These are phyloP conservation scores for Saccharomycopsis javanensis DNA, from an alignment of 805 yeast species.

Conservation along the genomic window DNA sequence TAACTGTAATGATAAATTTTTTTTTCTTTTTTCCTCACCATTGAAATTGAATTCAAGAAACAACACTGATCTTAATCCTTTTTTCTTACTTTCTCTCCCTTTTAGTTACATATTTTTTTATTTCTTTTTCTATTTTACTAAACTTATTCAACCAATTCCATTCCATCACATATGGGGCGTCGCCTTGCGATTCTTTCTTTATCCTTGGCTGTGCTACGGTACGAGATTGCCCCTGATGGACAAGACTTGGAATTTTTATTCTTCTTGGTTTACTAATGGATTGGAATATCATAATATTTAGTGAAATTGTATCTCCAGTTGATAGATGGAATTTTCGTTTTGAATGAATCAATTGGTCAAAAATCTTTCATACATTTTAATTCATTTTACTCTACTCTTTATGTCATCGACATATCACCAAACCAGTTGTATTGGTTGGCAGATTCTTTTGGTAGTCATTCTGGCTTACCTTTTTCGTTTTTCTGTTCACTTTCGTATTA, in stretches of 20 bases:
- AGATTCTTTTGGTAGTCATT: no score
- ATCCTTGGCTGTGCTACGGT: constrained; percentile 1
- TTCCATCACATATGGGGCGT: background rate
- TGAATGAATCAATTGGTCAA: constrained; percentile 4
- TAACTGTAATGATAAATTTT: no score
- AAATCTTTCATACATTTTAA: constrained; percentile 8
- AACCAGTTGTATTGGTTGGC: no score
- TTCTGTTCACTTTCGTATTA: no score
- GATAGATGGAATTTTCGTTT: constrained; percentile 1
- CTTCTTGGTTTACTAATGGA: constrained; percentile 1
- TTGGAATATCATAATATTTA: background rate
- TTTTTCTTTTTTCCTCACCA: background rate
- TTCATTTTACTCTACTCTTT: no score
- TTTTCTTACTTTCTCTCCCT: background rate
- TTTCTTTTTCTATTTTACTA: background rate
- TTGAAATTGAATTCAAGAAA: background rate
- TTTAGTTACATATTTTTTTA: background rate
- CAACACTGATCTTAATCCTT: background rate
- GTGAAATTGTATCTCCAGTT: constrained; percentile 9
- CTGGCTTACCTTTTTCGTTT: no score
- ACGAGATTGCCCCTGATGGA: constrained; percentile 1
- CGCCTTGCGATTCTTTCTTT: background rate
- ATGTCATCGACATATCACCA: no score
- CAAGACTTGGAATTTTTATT: background rate
- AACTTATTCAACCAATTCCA: constrained; percentile 1